phyloP scores from a whole-genome alignment of 2,329 filamentous ascomycete genomes.

The Sporothrix brunneoviolacea region DNA sequence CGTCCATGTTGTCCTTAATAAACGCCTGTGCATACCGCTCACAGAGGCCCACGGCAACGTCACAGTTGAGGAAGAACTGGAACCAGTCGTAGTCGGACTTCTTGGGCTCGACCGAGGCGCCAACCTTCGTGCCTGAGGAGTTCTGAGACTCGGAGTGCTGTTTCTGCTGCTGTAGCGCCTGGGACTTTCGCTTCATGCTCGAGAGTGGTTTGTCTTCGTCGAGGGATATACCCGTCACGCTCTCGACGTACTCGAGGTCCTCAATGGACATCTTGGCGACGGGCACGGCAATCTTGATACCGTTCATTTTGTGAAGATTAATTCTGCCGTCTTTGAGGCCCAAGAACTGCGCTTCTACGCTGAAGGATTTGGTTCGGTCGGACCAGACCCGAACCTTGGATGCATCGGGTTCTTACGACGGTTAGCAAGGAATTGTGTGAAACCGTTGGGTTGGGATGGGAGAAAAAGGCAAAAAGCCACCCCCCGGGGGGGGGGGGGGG shows the following conservation, averaged over 20 bases:
- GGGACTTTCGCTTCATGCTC: constrained; percentile 56
- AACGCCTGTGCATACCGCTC: constrained; percentile 92
- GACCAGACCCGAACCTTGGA: constrained; percentile 87
- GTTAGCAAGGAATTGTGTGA: not conserved
- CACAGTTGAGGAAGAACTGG: constrained; percentile 91
- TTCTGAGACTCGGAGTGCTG: constrained; percentile 23
- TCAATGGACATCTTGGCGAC: constrained; percentile 92
- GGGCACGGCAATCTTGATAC: constrained; percentile 96
- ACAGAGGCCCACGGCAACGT: constrained; percentile 86
- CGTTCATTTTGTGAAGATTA: constrained; percentile 95
- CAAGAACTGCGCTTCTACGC: constrained; percentile 93
- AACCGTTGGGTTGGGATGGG: not conserved
- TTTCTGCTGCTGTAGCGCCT: constrained; percentile 17
- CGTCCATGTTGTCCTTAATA: constrained; percentile 86
- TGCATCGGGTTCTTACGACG: constrained; percentile 67
- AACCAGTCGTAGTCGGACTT: constrained; percentile 95
- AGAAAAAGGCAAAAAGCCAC: not conserved
- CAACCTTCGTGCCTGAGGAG: constrained; percentile 34
- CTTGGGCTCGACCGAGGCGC: constrained; percentile 56
- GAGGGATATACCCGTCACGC: constrained; percentile 75
- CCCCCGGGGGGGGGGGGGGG: not conserved
- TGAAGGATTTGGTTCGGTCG: constrained; percentile 91
- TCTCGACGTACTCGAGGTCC: constrained; percentile 92
- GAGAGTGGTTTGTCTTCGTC: constrained; percentile 93
- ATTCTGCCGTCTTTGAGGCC: constrained; percentile 89